phyloP scores from a whole-genome alignment of 495 filamentous ascomycete species.

The Platismatia glauca region DNA sequence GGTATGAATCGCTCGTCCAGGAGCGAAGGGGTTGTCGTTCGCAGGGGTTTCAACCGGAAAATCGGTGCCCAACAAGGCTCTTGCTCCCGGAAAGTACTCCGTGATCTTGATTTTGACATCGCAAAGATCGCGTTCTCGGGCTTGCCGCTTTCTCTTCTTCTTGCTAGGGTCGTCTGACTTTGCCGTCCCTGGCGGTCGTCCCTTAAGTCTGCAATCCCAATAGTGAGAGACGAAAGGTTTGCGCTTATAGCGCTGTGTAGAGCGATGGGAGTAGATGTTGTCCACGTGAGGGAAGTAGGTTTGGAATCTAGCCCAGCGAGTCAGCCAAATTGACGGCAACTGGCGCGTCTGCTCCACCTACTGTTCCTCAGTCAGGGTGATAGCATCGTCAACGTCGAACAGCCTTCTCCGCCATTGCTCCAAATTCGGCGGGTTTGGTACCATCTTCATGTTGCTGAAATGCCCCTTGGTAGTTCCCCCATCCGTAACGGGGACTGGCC shows the following conservation, averaged over 20 bases:
- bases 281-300: constrained; percentile 87
- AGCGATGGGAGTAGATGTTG: constrained; percentile 87
- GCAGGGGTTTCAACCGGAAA: constrained; percentile 23
- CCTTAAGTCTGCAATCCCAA: constrained; percentile 86
- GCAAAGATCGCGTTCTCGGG: constrained; percentile 69
- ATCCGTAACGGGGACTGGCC: constrained; percentile 26
- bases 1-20: constrained; percentile 20
- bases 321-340: constrained; percentile 5
- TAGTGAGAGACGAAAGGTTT: constrained; percentile 79
- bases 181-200: constrained; percentile 71
- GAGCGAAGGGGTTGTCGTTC: constrained; percentile 30
- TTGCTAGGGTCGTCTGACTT: constrained; percentile 81
- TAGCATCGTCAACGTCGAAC: constrained; percentile 67
- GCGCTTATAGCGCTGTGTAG: constrained; percentile 77
- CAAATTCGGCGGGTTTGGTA: constrained; percentile 61
- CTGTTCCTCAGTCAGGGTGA: constrained; percentile 72
- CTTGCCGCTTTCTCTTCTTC: constrained; percentile 78
- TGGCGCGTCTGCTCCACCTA: constrained; percentile 36
- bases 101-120: constrained; percentile 92
- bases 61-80: constrained; percentile 26
- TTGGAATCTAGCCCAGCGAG: constrained; percentile 50
- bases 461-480: constrained; percentile 36
- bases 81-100: constrained; percentile 60
- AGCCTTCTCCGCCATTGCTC: constrained; percentile 64
- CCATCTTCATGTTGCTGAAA: constrained; percentile 48